phyloP scores from a whole-genome alignment of 2,329 filamentous ascomycete species.

The Microsporum ferrugineum region DNA sequence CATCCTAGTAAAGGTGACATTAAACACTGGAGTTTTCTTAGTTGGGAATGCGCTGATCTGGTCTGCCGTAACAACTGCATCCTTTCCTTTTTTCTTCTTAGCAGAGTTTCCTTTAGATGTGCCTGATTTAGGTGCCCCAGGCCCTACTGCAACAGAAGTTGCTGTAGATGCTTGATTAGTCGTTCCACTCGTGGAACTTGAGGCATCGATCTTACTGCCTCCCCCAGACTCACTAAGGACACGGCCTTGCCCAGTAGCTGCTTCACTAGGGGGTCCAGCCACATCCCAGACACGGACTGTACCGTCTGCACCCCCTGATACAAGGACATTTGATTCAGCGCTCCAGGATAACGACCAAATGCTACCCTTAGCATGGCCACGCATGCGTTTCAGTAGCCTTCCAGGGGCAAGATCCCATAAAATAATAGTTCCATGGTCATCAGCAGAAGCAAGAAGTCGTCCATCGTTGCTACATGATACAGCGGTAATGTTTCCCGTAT shows the following conservation, averaged over 20 bases:
- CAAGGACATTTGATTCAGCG: conserved; percentile 79
- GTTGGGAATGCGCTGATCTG: conserved; percentile 92
- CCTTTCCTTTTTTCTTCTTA: conserved; percentile 66
- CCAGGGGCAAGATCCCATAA: conserved; percentile 91
- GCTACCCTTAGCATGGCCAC: conserved; percentile 83
- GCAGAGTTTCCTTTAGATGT: conserved; percentile 10
- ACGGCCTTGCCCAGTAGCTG: conserved; percentile 47
- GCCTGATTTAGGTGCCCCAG: not conserved
- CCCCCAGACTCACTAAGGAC: conserved; percentile 39
- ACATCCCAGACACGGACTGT: conserved; percentile 95
- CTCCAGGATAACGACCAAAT: conserved; percentile 92
- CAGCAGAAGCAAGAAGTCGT: conserved; percentile 80
- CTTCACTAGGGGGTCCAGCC: conserved; percentile 52
- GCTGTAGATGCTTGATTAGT: conserved; percentile 28
- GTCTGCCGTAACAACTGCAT: conserved; percentile 79
- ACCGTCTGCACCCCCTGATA: conserved; percentile 81
- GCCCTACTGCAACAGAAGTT: conserved; percentile 24
- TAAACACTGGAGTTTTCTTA: conserved; percentile 90
- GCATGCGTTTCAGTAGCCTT: conserved; percentile 77
- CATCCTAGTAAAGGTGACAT: conserved; percentile 88
- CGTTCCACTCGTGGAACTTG: conserved; percentile 33
- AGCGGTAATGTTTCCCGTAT: conserved; percentile 75
- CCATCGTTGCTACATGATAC: conserved; percentile 79
- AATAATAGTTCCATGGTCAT: conserved; percentile 78
- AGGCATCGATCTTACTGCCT: conserved; percentile 42